Conservation (phyloP, 2,329 filamentous ascomycete species). For the Alternaria longipes region DNA sequence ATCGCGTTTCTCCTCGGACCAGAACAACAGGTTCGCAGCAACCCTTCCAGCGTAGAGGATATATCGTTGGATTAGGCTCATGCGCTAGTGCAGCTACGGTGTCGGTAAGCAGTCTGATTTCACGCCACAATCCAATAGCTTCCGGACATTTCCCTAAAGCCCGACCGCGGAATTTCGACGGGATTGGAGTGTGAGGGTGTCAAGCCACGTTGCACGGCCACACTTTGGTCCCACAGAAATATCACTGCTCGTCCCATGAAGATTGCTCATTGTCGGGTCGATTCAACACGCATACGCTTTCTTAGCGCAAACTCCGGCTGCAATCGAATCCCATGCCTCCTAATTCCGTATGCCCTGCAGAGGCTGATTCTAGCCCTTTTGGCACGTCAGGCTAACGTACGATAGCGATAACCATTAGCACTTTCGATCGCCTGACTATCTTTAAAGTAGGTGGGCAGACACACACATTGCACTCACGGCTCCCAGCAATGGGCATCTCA, state of each 20-base stretch:
- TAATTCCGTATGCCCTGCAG: not conserved
- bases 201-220: not conserved
- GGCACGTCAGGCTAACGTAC: not conserved
- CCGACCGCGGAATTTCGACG: not conserved
- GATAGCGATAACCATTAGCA: not conserved
- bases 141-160: not conserved
- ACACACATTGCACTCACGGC: not conserved
- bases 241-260: not conserved
- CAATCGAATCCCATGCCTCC: not conserved
- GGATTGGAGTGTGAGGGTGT: not conserved
- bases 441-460: not conserved
- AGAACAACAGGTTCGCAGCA: not conserved
- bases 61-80: not conserved
- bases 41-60: not conserved
- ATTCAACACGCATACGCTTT: not conserved
- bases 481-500: not conserved
- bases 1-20: not conserved
- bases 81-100: conserved; percentile 1
- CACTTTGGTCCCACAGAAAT: not conserved
- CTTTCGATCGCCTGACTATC: not conserved
- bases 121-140: not conserved
- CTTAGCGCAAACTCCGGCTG: not conserved
- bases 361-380: not conserved
- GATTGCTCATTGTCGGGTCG: not conserved
- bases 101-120: not conserved